A percentile compares a stretch with the other conserved stretches of the same genome.
Evolutionary conservation across 805 yeast species (phyloP).

Genomic region (Candida odintsovae): DNA sequence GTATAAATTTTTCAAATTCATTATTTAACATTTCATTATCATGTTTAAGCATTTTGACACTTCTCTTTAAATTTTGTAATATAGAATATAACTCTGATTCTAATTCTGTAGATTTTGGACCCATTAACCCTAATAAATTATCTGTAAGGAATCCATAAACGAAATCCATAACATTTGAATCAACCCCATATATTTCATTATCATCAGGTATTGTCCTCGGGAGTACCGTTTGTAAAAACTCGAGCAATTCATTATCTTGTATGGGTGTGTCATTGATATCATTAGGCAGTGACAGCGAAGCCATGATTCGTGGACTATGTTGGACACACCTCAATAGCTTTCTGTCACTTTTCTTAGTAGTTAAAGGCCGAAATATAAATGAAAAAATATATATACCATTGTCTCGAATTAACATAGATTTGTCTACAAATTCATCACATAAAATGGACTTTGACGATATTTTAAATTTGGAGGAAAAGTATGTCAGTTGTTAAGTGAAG

Average conservation of each 20-base stretch:
- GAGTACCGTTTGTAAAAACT: neutral
- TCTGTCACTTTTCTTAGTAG: too few relatives aligned
- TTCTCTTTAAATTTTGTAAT: conserved; percentile 3
- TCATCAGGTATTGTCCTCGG: neutral
- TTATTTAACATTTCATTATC: neutral
- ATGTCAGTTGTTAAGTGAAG: too few relatives aligned
- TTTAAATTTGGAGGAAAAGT: conserved; percentile 53
- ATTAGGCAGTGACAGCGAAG: neutral
- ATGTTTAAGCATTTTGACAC: neutral
- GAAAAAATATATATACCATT: too few relatives aligned
- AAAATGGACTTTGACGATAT: conserved; percentile 45
- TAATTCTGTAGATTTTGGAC: neutral
- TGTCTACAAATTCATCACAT: too few relatives aligned
- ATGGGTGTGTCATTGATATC: neutral
- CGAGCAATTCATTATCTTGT: neutral
- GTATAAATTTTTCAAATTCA: neutral
- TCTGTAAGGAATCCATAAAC: conserved; percentile 1
- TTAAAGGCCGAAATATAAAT: too few relatives aligned
- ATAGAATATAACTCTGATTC: conserved; percentile 1
- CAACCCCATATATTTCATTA: conserved; percentile 6
- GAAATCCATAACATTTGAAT: conserved; percentile 6
- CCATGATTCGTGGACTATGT: neutral
- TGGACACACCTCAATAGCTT: too few relatives aligned
- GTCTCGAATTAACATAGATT: too few relatives aligned
- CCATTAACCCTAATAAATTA: neutral